Percentiles rank a stretch among this genome's conserved stretches.
phyloP scores from a whole-genome alignment of 371 early-diverging fungal genomes.

The Mucor piriformis region DNA sequence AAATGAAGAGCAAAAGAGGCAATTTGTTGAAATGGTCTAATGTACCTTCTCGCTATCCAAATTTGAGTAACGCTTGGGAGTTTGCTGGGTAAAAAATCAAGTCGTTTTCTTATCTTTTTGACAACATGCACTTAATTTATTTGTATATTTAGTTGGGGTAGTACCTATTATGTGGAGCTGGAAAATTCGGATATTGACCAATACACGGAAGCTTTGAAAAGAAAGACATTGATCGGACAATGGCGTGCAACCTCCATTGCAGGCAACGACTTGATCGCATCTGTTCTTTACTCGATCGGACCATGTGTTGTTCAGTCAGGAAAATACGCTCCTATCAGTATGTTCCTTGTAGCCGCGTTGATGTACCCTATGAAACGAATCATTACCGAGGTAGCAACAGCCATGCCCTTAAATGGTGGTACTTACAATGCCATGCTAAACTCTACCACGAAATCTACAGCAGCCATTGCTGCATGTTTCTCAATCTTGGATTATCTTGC shows the following conservation, averaged over 20 bases:
- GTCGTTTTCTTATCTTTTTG: not conserved
- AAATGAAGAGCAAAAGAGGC: slow-evolving; percentile 18
- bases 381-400: slow-evolving; percentile 54
- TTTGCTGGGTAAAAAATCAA: slow-evolving; percentile 41
- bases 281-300: slow-evolving; percentile 60
- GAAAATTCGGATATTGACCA: slow-evolving; percentile 29
- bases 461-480: slow-evolving; percentile 54
- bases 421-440: slow-evolving; percentile 55
- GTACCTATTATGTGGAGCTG: slow-evolving; percentile 49
- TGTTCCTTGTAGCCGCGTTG: slow-evolving; percentile 46
- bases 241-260: slow-evolving; percentile 60
- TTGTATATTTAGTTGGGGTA: slow-evolving; percentile 38
- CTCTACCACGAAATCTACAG: slow-evolving; percentile 47
- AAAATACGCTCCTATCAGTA: slow-evolving; percentile 57
- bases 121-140: not conserved
- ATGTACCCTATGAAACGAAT: slow-evolving; percentile 58
- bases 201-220: slow-evolving; percentile 10
- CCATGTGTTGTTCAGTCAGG: slow-evolving; percentile 49
- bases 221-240: slow-evolving; percentile 36
- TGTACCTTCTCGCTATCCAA: slow-evolving; percentile 42
- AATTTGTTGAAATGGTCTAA: slow-evolving; percentile 38
- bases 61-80: slow-evolving; percentile 43
- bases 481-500: slow-evolving; percentile 55
- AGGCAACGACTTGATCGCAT: slow-evolving; percentile 57
- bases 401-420: slow-evolving; percentile 62